phyloP scores from a whole-genome alignment of 2,329 filamentous ascomycete species.

The Leptographium wingfieldii region DNA sequence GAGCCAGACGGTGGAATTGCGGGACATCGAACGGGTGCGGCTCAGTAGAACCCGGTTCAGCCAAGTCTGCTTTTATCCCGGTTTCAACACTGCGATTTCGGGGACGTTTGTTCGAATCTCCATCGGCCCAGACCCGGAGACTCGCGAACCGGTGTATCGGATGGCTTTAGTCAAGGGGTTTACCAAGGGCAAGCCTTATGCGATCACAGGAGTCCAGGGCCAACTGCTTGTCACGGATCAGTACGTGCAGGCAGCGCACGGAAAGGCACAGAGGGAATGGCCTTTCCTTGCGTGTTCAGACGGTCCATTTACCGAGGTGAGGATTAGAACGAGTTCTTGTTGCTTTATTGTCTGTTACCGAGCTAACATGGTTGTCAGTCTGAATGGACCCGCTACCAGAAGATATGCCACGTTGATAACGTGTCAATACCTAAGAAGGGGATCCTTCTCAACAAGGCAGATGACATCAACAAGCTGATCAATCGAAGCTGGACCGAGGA shows the following conservation, averaged over 20 bases:
- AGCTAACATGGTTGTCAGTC: constrained; percentile 29
- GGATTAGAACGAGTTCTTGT: constrained; percentile 11
- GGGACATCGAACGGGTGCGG: constrained; percentile 73
- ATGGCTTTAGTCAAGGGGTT: constrained; percentile 83
- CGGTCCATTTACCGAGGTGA: constrained; percentile 67
- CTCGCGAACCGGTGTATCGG: constrained; percentile 67
- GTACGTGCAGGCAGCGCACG: constrained; percentile 71
- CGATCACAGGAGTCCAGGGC: constrained; percentile 61
- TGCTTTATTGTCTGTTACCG: neutral
- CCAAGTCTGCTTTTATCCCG: constrained; percentile 85
- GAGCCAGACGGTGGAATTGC: constrained; percentile 56
- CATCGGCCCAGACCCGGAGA: constrained; percentile 63
- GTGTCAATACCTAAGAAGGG: constrained; percentile 62
- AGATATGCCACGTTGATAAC: constrained; percentile 59
- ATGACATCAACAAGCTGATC: constrained; percentile 68
- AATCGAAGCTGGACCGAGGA: constrained; percentile 71
- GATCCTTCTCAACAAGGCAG: constrained; percentile 56
- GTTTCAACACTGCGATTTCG: constrained; percentile 68
- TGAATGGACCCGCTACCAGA: constrained; percentile 73
- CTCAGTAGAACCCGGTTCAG: constrained; percentile 79
- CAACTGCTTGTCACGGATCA: constrained; percentile 73
- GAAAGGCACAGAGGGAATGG: constrained; percentile 71
- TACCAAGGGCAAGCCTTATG: constrained; percentile 67
- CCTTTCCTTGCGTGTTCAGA: constrained; percentile 89
- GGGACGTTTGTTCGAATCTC: constrained; percentile 80